Conservation (phyloP, 2,329 filamentous ascomycete genomes). For the Aspergillus sp. region DNA sequence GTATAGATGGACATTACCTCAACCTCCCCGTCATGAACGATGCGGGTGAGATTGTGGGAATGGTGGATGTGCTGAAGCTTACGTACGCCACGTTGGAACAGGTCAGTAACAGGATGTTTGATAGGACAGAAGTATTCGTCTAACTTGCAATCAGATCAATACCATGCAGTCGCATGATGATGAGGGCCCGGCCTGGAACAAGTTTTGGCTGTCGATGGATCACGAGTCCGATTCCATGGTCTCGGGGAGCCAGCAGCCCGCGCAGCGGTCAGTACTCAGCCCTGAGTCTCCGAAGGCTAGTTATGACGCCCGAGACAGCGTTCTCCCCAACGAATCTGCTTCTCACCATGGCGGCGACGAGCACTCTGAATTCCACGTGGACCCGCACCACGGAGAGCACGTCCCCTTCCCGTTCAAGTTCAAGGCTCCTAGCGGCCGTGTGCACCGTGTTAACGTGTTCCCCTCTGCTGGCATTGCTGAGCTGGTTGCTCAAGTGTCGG, state of each 20-base stretch:
- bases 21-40: constrained; percentile 99
- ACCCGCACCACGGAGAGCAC: constrained; percentile 63
- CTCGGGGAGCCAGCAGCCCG: constrained; percentile 77
- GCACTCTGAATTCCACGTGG: constrained; percentile 65
- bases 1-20: constrained; percentile 88
- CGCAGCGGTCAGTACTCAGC: constrained; percentile 76
- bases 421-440: constrained; percentile 92
- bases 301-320: constrained; percentile 74
- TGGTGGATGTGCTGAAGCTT: constrained; percentile 98
- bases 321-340: constrained; percentile 90
- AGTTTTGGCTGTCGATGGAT: constrained; percentile 97
- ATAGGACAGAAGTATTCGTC: background rate
- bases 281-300: constrained; percentile 68
- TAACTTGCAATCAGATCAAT: constrained; percentile 63
- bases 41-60: constrained; percentile 93
- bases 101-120: constrained; percentile 51
- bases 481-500: constrained; percentile 73
- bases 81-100: constrained; percentile 98
- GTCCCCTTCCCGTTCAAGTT: constrained; percentile 96
- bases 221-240: constrained; percentile 95
- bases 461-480: constrained; percentile 78
- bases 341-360: constrained; percentile 87
- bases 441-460: constrained; percentile 85
- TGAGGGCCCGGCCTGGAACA: constrained; percentile 98
- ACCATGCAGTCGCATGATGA: constrained; percentile 85